Percentiles rank a stretch among this genome's conserved stretches.
Evolutionary conservation across 2,329 filamentous ascomycete genomes (phyloP).

Genomic region (Alternaria arbusti): DNA sequence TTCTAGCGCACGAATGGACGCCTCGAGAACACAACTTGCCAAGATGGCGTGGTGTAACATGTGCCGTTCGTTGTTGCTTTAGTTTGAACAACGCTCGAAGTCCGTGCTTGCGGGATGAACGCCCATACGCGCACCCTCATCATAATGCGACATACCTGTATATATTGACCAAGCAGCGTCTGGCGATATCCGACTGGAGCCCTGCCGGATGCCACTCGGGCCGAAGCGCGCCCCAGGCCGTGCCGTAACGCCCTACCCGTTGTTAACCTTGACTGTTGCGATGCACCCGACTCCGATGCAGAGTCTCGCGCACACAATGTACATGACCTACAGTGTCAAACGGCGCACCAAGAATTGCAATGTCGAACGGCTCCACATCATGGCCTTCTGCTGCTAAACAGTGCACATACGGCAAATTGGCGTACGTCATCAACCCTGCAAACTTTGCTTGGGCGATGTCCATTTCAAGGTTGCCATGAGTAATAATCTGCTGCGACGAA

Average conservation of each 20-base stretch:
- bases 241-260: conserved; percentile 55
- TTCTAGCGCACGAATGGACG: neutral
- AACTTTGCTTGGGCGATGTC: conserved; percentile 46
- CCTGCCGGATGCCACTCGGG: conserved; percentile 58
- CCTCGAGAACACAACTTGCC: neutral
- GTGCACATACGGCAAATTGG: conserved; percentile 57
- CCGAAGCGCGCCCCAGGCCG: conserved; percentile 61
- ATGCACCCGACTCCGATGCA: neutral
- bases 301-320: neutral
- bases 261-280: conserved; percentile 7
- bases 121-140: neutral
- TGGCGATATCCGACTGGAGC: conserved; percentile 56
- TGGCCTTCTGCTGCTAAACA: conserved; percentile 48
- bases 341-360: conserved; percentile 57
- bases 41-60: neutral
- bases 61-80: neutral
- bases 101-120: neutral
- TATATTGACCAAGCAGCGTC: conserved; percentile 56
- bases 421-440: conserved; percentile 55
- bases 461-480: conserved; percentile 22
- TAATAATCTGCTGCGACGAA: conserved; percentile 42
- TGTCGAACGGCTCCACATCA: conserved; percentile 54
- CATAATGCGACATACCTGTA: conserved; percentile 48
- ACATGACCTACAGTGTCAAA: conserved; percentile 55
- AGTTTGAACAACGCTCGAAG: neutral